Evolutionary conservation across 2,329 filamentous ascomycete genomes (phyloP), one percentile per base, ranked within the genome.

Genomic region (Pseudogymnoascus sp.): DNA sequence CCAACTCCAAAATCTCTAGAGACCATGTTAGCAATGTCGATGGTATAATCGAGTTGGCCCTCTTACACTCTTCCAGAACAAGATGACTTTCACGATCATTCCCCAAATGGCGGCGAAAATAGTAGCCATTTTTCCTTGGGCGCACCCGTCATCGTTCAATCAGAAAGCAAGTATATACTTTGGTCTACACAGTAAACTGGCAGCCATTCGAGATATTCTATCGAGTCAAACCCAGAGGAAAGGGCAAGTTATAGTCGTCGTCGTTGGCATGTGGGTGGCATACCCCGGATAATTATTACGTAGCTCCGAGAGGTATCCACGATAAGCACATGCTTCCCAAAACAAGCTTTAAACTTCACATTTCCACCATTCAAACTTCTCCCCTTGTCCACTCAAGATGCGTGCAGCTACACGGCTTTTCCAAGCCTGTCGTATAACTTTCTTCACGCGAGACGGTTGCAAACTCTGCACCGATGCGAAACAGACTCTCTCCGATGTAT

Each of bases 381-480:
- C 47, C 4, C 28, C 16, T 35, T 54, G 11, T 20, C 35, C 7
- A 54, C 47, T 22, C 50, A 36, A 60, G 41, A 86, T 87, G 84
- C 79, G 77, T 63, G 70, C 76, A 36, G 80, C 84, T 1, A 65
- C 69, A 39, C 76, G 78, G 58, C 74, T 86, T 3, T 69, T 84
- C 39, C 80, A 80, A 63, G 74, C 80, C 30, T 84, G 80, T 8
- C 81, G 86, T 62, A 86, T 92, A 68, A 92, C 89, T 0, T 78
- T 92, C 33, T 92, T 92, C 73, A 90, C 86, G 2, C 83, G 89
- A 41, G 77, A 83, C 36, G 86, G 86, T 63, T 93, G 89, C 72
- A 84, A 84, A 0, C 79, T 93, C 3, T 93, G 89, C 70, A 78
- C 79, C 20, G 79, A 86, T 59, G 89, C 88, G 5, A 89, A 86